These are phyloP conservation scores for Taphrina wiesneri DNA, from an alignment of 1,139 yeast species.

Conservation along the genomic window DNA sequence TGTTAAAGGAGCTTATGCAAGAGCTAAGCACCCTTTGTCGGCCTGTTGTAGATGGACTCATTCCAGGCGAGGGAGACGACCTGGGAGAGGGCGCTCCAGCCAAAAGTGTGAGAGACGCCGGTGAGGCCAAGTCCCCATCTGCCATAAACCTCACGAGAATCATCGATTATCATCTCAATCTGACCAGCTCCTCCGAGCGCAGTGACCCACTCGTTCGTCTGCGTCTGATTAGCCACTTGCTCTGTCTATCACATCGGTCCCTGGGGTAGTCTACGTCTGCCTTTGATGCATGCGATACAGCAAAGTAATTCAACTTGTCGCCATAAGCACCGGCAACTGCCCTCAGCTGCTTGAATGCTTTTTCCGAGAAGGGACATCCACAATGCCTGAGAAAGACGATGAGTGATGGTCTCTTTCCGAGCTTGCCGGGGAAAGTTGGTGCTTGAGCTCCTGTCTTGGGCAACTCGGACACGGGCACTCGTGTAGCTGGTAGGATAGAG, in stretches of 20 bases:
- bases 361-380: constrained; percentile 29
- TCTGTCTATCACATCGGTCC: background rate
- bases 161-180: constrained; percentile 11
- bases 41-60: constrained; percentile 22
- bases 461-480: constrained; percentile 20
- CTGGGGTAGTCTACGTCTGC: constrained; percentile 1
- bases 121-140: constrained; percentile 27
- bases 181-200: constrained; percentile 11
- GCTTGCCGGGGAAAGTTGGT: constrained; percentile 11
- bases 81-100: constrained; percentile 8
- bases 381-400: constrained; percentile 25
- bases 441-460: constrained; percentile 3
- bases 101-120: constrained; percentile 9
- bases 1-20: background rate
- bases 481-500: constrained; percentile 6
- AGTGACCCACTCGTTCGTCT: constrained; percentile 21
- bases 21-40: constrained; percentile 14
- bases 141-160: constrained; percentile 10
- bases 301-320: constrained; percentile 10
- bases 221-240: background rate
- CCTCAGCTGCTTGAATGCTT: constrained; percentile 13
- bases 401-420: background rate
- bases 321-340: constrained; percentile 5
- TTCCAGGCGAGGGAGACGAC: constrained; percentile 22
- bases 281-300: constrained; percentile 27